These are phyloP conservation scores for Carex scoparia DNA, from an alignment of 176 grass and related monocot species.

Conservation along the genomic window DNA sequence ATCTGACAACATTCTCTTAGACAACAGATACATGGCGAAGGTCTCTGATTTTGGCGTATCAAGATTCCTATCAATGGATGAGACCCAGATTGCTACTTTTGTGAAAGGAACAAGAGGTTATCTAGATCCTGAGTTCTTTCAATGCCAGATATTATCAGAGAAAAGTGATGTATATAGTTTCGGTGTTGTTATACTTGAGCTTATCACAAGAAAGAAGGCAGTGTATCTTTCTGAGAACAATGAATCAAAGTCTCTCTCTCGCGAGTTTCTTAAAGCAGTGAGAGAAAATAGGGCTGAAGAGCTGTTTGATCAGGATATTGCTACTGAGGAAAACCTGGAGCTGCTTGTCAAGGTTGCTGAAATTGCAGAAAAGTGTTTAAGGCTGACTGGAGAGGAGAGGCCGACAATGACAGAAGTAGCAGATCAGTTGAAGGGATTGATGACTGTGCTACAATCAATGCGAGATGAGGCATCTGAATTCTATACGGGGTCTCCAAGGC, in stretches of 20 bases:
- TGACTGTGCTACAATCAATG: background rate
- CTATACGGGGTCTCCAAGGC: background rate
- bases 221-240: constrained; percentile 25
- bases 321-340: constrained; percentile 1
- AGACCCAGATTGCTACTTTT: constrained; percentile 40
- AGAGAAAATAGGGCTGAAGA: constrained; percentile 14
- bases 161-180: constrained; percentile 71
- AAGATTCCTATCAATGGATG: constrained; percentile 37
- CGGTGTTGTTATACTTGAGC: constrained; percentile 47
- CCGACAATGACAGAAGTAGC: constrained; percentile 49
- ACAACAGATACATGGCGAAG: constrained; percentile 34
- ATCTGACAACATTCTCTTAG: constrained; percentile 52
- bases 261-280: constrained; percentile 30
- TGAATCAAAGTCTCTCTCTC: constrained; percentile 35
- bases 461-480: background rate
- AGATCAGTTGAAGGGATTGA: constrained; percentile 31
- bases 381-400: constrained; percentile 38
- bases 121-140: constrained; percentile 53
- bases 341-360: constrained; percentile 25
- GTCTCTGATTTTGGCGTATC: constrained; percentile 60
- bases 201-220: constrained; percentile 44
- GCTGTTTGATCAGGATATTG: constrained; percentile 37
- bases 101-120: constrained; percentile 58
- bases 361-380: constrained; percentile 45
- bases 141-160: constrained; percentile 30